Evolutionary conservation across 1,139 yeast genomes (phyloP), one percentile per base, ranked within the genome.

Genomic region (Saccharomyces uvarum): DNA sequence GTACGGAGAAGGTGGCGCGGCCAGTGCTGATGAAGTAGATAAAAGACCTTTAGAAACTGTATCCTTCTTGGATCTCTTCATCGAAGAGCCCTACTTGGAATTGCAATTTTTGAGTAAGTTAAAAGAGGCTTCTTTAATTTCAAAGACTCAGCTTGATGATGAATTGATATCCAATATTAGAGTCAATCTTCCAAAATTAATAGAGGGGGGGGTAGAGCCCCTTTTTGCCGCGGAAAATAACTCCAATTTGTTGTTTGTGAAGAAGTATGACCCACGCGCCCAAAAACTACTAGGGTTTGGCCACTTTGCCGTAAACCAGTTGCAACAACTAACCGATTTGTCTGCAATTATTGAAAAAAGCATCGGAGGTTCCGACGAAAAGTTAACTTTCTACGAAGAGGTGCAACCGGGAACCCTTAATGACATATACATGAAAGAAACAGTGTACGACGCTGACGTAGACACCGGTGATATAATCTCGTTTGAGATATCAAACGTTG

Each of bases 391-490:
- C 28, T 81, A 70, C 61, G 97, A 91, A 70, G 98, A 91, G 64
- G 73, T 88, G 42, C 82, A 85, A 53, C 84, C 84, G 2, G 76
- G 76, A 2, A 80, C 81, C 65, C 76, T 88, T 51, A 88, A 84
- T 46, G 67, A 68, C 3, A 62, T 82, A 7, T 75, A 79, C 49
- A 66, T 72, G 3, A 66, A 70, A 4, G 70, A 73, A 47, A 62
- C 64, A 51, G 58, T 70, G 28, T 81, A 79, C 59, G 79, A 81
- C 58, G 76, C 81, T 42, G 97, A 90, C 65, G 71, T 91, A 42
- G 77, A 78, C 16, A 83, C 79, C 60, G 97, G 97, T 60, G 97
- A 90, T 67, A 86, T 91, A 13, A 70, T 91, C 14, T 76, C 87
- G 29, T 78, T 86, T 52, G 85, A 85, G 56, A 68, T 69, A 47